Percentiles rank a stretch among this genome's conserved stretches.
These are phyloP conservation scores for Tricholoma hemisulphureum DNA, from an alignment of 768 basidiomycete species.

Conservation along the genomic window DNA sequence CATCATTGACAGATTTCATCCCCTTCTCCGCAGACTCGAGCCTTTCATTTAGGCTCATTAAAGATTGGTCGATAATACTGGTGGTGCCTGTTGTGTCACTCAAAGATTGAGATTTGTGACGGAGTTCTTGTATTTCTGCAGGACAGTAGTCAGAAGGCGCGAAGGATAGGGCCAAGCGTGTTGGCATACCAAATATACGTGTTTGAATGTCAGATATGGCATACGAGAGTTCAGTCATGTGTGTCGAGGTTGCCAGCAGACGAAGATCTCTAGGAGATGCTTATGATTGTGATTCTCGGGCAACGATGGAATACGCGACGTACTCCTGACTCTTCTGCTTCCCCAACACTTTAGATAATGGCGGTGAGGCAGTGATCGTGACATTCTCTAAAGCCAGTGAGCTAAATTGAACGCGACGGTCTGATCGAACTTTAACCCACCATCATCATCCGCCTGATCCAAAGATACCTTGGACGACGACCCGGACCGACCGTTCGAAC, in stretches of 20 bases:
- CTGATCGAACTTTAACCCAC: slow-evolving; percentile 34
- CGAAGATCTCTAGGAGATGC: slow-evolving; percentile 60
- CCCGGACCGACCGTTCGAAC: slow-evolving; percentile 34
- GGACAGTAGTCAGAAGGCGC: slow-evolving; percentile 6
- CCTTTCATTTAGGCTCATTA: slow-evolving; percentile 77
- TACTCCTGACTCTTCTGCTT: slow-evolving; percentile 68
- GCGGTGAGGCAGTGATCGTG: slow-evolving; percentile 61
- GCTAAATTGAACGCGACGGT: slow-evolving; percentile 14
- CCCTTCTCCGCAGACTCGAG: slow-evolving; percentile 71
- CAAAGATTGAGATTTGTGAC: slow-evolving; percentile 77
- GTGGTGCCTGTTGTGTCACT: slow-evolving; percentile 59
- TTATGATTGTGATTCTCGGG: slow-evolving; percentile 3
- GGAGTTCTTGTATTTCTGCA: slow-evolving; percentile 87
- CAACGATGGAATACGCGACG: slow-evolving; percentile 35
- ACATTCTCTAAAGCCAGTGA: slow-evolving; percentile 53
- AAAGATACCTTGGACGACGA: slow-evolving; percentile 59
- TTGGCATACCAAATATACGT: slow-evolving; percentile 75
- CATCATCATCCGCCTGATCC: slow-evolving; percentile 66
- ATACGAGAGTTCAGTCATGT: slow-evolving; percentile 85
- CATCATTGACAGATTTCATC: slow-evolving; percentile 65
- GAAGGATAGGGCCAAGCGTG: not conserved
- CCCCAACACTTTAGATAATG: slow-evolving; percentile 44
- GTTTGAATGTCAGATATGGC: slow-evolving; percentile 88
- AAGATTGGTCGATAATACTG: slow-evolving; percentile 74
- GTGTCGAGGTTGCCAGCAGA: slow-evolving; percentile 74